Percentiles rank a stretch among this genome's conserved stretches.
Conservation (phyloP, 257 asterid species). For the Solanum tarapatanum region DNA sequence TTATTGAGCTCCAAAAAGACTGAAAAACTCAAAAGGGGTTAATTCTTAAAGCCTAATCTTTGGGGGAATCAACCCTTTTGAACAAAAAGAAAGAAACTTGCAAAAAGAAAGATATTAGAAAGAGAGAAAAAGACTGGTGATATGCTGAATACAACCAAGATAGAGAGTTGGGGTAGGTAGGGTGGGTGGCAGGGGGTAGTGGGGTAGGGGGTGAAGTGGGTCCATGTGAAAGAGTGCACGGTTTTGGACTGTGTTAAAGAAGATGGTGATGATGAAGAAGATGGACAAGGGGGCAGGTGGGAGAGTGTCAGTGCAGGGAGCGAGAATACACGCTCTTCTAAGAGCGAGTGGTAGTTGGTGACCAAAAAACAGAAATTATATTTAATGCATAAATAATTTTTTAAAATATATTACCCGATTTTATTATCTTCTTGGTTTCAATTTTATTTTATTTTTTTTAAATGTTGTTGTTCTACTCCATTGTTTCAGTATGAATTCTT, state of each 20-base stretch:
- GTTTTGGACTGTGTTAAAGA: neutral
- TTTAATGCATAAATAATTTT: neutral
- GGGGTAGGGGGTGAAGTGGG: neutral
- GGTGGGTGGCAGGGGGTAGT: neutral
- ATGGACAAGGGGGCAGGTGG: neutral
- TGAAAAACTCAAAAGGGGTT: neutral
- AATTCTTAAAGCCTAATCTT: neutral
- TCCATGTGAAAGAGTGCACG: neutral
- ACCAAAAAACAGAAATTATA: neutral
- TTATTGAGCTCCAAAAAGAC: neutral
- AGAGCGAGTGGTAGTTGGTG: neutral
- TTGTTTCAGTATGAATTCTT: neutral
- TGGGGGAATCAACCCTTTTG: neutral
- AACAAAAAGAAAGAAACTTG: neutral
- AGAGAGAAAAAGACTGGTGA: neutral
- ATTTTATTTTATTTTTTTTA: no score
- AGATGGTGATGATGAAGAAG: neutral
- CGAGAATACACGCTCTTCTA: neutral
- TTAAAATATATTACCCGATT: neutral
- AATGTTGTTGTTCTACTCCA: neutral
- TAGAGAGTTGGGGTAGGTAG: neutral
- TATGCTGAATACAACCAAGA: neutral
- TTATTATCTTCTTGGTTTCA: neutral
- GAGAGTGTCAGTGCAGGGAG: neutral
- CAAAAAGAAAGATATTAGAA: neutral